Evolutionary conservation across 2,329 filamentous ascomycete genomes (phyloP), one percentile per base, ranked within the genome.

Genomic region (Phoma sp.): DNA sequence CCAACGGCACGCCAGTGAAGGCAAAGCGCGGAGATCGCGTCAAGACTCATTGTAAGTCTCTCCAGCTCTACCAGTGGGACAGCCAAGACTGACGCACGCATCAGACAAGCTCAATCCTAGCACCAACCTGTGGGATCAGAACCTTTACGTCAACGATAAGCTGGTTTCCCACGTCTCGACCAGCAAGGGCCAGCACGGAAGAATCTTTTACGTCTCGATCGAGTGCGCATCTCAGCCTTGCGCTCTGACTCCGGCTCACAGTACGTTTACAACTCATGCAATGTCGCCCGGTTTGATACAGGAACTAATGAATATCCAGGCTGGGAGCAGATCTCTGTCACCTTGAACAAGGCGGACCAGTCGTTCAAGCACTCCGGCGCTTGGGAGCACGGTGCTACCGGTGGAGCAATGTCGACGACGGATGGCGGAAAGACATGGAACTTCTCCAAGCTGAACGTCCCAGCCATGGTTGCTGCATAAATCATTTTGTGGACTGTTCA

Each of bases 91-190:
- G n/a, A 57, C 19, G 3, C 4, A 49, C 12, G 7, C 32, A 9
- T 15, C 13, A 66, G 61, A 68, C 38, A 66, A 65, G 45, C 39
- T 66, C 10, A 68, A 66, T 36, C 33, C 62, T 0, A 35, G 35
- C 7, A 68, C 63, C 2, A 51, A 63, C 9, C 37, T 65, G 25
- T 68, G 65, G 65, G 63, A 68, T 27, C 65, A 68, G 50, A 64
- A 66, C 33, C 43, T 68, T 19, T 68, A 65, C 43, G 43, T 68
- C 41, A 57, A 68, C 38, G 62, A 55, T 21, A 58, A 63, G 39
- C 57, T 68, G 1, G 65, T 64, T 6, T 68, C 65, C 13, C 60
- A 24, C 17, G 48, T 67, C 22, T 63, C 58, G 6, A 65, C 62
- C 22, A 68, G 65, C 55, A 60, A 66, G 37, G 58, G 55, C 27